Evolutionary conservation across 257 asterid species (phyloP).

Genomic region (Solanum chilense): DNA sequence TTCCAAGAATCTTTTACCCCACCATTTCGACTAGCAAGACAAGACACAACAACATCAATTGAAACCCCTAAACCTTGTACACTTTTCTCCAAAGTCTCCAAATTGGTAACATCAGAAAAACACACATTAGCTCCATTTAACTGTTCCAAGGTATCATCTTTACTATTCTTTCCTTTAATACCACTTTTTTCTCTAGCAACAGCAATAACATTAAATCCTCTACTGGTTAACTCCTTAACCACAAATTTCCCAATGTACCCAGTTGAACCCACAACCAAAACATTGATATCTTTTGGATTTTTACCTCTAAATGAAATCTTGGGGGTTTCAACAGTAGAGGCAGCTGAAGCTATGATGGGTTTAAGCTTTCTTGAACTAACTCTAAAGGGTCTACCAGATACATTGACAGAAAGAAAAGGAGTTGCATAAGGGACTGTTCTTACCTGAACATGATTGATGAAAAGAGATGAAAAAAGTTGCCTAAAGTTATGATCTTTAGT

Average conservation of each 20-base stretch:
- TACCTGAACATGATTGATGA: slow-evolving; percentile 39
- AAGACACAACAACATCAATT: slow-evolving; percentile 85
- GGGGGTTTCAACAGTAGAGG: slow-evolving; percentile 21
- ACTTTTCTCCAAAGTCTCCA: slow-evolving; percentile 46
- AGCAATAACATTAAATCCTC: slow-evolving; percentile 85
- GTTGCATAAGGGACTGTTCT: slow-evolving; percentile 17
- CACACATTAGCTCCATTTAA: slow-evolving; percentile 59
- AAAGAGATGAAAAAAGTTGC: slow-evolving; percentile 23
- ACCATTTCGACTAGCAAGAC: slow-evolving; percentile 90
- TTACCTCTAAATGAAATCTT: slow-evolving; percentile 51
- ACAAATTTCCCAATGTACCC: slow-evolving; percentile 92
- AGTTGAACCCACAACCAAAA: slow-evolving; percentile 84
- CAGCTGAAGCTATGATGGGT: slow-evolving; percentile 25
- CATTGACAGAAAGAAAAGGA: slow-evolving; percentile 30
- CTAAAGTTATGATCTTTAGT: slow-evolving; percentile 18
- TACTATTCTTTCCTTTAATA: slow-evolving; percentile 49
- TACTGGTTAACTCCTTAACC: slow-evolving; percentile 53
- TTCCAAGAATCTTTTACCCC: slow-evolving; percentile 90
- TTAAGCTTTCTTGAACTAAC: slow-evolving; percentile 20
- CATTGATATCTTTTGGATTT: slow-evolving; percentile 54
- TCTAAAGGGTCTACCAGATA: slow-evolving; percentile 9
- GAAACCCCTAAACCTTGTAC: slow-evolving; percentile 35
- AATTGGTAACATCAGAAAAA: slow-evolving; percentile 69
- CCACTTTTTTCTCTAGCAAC: slow-evolving; percentile 87
- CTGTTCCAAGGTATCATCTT: slow-evolving; percentile 48